Conservation (phyloP, 2,329 filamentous ascomycete species). For the Arthroderma uncinatum region DNA sequence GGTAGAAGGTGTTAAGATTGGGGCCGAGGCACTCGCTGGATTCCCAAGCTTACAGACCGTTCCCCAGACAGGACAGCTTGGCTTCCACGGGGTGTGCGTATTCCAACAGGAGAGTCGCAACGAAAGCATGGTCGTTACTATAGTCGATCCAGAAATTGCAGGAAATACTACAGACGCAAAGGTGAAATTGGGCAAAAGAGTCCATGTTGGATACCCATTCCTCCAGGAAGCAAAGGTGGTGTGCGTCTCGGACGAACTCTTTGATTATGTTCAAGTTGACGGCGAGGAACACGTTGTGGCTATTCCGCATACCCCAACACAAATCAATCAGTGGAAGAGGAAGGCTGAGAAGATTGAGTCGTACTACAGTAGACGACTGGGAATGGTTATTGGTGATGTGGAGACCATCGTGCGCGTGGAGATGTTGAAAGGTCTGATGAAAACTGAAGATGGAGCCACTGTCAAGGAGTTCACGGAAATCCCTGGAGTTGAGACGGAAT, state of each 20-base stretch:
- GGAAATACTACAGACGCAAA: constrained; percentile 63
- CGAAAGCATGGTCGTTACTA: constrained; percentile 86
- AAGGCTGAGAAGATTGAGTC: constrained; percentile 75
- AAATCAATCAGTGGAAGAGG: constrained; percentile 72
- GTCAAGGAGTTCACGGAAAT: constrained; percentile 87
- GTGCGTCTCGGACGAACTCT: constrained; percentile 83
- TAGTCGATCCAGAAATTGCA: constrained; percentile 61
- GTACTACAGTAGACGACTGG: constrained; percentile 81
- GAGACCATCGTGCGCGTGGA: constrained; percentile 87
- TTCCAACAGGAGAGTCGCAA: constrained; percentile 95
- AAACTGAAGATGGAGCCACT: constrained; percentile 81
- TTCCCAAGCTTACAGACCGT: constrained; percentile 85
- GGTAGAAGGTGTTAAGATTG: constrained; percentile 72
- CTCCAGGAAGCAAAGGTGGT: constrained; percentile 85
- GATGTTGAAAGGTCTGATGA: constrained; percentile 80
- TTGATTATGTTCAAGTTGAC: constrained; percentile 66
- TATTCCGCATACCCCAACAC: constrained; percentile 59
- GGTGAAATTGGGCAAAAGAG: constrained; percentile 67
- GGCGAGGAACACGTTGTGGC: constrained; percentile 54
- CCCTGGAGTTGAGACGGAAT: constrained; percentile 74
- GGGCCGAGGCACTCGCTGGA: constrained; percentile 71
- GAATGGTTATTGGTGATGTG: constrained; percentile 72
- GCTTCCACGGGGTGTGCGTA: constrained; percentile 81
- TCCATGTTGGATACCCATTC: constrained; percentile 91
- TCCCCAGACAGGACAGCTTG: constrained; percentile 68